Evolutionary conservation across 805 yeast species (phyloP), one percentile per base, ranked within the genome.

Genomic region (Nakazawaea molendinolei): DNA sequence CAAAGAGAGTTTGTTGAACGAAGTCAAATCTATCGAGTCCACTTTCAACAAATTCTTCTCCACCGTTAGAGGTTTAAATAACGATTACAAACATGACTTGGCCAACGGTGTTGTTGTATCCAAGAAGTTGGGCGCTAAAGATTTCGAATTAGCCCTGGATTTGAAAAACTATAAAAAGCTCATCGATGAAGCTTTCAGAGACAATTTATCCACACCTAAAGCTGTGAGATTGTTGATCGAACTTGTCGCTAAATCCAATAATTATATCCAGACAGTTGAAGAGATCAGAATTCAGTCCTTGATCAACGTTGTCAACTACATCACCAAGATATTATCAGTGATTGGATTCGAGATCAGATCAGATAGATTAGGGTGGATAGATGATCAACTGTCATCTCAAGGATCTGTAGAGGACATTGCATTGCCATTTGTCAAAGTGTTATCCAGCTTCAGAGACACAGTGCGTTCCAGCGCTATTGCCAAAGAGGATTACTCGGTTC

Each of bases 341-440:
- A 60, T 92, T 29, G 98, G 98, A 2, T 84, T 92, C 49, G 77
- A 75, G 33, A 61, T 75, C 12, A 73, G 90, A 53, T 34, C 63
- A 1, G 95, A 86, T 55, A 60, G 62, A 7, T 60, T 90, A 23
- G 98, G 98, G 8, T 92, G 97, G 98, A 56, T 64, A 5, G 81
- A 71, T 32, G 48, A 50, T 1, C 35, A 50, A 2, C 36, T 45
- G 2, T 46, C 48, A 4, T 44, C 58, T 3, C 43, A 36, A 2
- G 40, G 54, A 5, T 52, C 60, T 2, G 47, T 44, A 9, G 97
- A 92, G 53, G 95, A 85, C 14, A 55, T 74, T 18, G 79, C 76
- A 5, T 56, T 84, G 63, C 97, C 97, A 29, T 87, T 72, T 52
- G 83, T 86, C 19, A 81, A 84, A 54, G 78, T 76, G 2, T 62